These are phyloP conservation scores for Alternaria sp. DNA, from an alignment of 2,329 filamentous ascomycete species.

Conservation along the genomic window DNA sequence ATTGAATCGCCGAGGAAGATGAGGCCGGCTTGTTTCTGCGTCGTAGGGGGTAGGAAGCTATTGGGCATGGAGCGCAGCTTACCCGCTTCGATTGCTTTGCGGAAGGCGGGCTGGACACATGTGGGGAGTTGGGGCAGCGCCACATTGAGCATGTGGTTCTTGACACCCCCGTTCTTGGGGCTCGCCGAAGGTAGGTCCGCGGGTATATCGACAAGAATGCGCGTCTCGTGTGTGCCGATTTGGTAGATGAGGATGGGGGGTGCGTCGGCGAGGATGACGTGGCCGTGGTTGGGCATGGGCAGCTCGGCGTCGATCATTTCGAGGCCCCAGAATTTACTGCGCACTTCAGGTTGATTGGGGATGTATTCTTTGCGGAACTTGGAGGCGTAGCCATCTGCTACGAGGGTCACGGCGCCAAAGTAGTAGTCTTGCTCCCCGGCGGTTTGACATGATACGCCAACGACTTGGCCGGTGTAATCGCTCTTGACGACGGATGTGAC, in stretches of 20 bases:
- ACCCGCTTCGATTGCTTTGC: constrained; percentile 75
- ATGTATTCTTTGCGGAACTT: constrained; percentile 87
- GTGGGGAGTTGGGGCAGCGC: constrained; percentile 80
- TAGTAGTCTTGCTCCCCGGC: constrained; percentile 71
- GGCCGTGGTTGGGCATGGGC: constrained; percentile 76
- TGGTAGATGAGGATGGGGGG: constrained; percentile 91
- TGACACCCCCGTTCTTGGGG: constrained; percentile 78
- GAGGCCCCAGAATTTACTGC: constrained; percentile 90
- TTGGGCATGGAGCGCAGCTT: constrained; percentile 93
- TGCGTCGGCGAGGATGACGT: constrained; percentile 82
- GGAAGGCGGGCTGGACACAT: constrained; percentile 74
- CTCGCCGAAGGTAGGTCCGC: constrained; percentile 76
- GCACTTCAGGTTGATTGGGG: constrained; percentile 68
- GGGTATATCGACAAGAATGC: constrained; percentile 87
- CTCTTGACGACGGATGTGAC: constrained; percentile 77
- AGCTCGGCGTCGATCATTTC: constrained; percentile 89
- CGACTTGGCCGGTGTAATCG: constrained; percentile 70
- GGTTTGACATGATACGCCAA: constrained; percentile 81
- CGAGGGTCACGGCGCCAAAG: constrained; percentile 86
- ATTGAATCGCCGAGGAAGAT: constrained; percentile 90
- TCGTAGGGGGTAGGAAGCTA: constrained; percentile 83
- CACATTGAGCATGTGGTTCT: constrained; percentile 78
- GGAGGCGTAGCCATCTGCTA: constrained; percentile 90
- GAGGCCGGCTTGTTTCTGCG: constrained; percentile 73
- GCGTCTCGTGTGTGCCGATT: constrained; percentile 93